Percentiles rank a stretch among this genome's conserved stretches.
Conservation (phyloP, 176 grass and related monocot species). For the Carex myosuroides region DNA sequence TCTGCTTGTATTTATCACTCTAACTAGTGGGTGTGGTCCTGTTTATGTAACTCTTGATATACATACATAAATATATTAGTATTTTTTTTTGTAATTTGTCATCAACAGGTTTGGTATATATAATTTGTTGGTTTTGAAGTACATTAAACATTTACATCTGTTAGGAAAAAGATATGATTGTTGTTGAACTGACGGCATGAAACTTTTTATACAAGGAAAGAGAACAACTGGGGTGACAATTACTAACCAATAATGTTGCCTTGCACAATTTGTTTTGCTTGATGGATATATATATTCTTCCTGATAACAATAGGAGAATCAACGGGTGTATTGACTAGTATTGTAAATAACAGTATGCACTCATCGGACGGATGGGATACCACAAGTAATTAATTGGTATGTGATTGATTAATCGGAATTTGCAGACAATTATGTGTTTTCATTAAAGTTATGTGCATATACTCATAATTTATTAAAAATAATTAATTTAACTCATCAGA, state of each 20-base stretch:
- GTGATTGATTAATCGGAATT: too few relatives aligned
- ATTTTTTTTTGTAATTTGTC: background rate
- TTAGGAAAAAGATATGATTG: background rate
- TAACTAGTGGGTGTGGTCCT: constrained; percentile 23
- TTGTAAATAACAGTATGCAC: too few relatives aligned
- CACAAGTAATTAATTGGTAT: too few relatives aligned
- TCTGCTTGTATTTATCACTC: constrained; percentile 21
- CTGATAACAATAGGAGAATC: background rate
- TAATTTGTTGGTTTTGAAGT: background rate
- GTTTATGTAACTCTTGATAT: constrained; percentile 2
- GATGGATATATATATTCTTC: background rate
- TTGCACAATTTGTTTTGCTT: background rate
- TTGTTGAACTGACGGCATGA: background rate
- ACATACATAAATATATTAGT: background rate
- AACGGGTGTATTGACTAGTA: background rate
- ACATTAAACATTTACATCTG: background rate
- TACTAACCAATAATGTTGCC: background rate
- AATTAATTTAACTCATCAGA: too few relatives aligned
- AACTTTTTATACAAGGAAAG: background rate
- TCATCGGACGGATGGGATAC: too few relatives aligned
- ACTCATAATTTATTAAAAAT: too few relatives aligned
- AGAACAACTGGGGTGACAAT: background rate
- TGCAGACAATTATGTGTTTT: too few relatives aligned
- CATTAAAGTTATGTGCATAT: too few relatives aligned
- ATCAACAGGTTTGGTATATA: background rate